phyloP scores from a whole-genome alignment of 2,329 filamentous ascomycete species.

The Fusarium ambrosium region DNA sequence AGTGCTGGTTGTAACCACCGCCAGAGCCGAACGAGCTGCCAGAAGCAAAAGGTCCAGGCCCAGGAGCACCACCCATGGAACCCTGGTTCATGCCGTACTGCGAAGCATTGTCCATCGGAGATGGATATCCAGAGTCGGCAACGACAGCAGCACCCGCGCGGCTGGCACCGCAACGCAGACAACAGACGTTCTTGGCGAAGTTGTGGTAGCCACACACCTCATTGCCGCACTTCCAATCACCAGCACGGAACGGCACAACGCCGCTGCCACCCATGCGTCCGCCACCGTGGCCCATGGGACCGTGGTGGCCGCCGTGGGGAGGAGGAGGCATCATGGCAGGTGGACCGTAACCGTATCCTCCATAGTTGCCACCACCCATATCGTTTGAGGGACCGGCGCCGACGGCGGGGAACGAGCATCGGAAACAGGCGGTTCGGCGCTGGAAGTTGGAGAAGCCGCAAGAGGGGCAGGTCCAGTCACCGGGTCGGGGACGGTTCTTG shows the following conservation, averaged over 20 bases:
- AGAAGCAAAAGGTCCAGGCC: slow-evolving; percentile 81
- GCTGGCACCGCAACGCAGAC: slow-evolving; percentile 94
- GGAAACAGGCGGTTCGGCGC: slow-evolving; percentile 97
- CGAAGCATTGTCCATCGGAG: slow-evolving; percentile 87
- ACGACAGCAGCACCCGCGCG: slow-evolving; percentile 94
- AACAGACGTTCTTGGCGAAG: slow-evolving; percentile 99
- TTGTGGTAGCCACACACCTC: slow-evolving; percentile 99
- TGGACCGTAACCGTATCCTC: slow-evolving; percentile 72
- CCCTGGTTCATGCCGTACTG: slow-evolving; percentile 88
- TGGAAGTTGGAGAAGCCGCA: slow-evolving; percentile 99
- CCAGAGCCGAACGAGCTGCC: slow-evolving; percentile 76
- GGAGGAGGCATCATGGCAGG: slow-evolving; percentile 86
- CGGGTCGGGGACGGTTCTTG: slow-evolving; percentile 96
- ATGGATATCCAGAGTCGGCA: slow-evolving; percentile 91
- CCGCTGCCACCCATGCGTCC: slow-evolving; percentile 85
- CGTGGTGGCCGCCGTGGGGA: slow-evolving; percentile 74
- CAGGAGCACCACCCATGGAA: slow-evolving; percentile 87
- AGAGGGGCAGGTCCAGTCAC: slow-evolving; percentile 98
- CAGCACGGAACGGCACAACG: slow-evolving; percentile 95
- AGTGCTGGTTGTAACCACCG: slow-evolving; percentile 81
- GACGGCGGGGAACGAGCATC: slow-evolving; percentile 98
- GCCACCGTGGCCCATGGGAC: slow-evolving; percentile 68
- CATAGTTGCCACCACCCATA: slow-evolving; percentile 73
- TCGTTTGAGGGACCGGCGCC: slow-evolving; percentile 80
- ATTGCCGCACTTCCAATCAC: slow-evolving; percentile 98